Conservation (phyloP, 2,329 filamentous ascomycete genomes). For the Drechslerella stenobrocha region DNA sequence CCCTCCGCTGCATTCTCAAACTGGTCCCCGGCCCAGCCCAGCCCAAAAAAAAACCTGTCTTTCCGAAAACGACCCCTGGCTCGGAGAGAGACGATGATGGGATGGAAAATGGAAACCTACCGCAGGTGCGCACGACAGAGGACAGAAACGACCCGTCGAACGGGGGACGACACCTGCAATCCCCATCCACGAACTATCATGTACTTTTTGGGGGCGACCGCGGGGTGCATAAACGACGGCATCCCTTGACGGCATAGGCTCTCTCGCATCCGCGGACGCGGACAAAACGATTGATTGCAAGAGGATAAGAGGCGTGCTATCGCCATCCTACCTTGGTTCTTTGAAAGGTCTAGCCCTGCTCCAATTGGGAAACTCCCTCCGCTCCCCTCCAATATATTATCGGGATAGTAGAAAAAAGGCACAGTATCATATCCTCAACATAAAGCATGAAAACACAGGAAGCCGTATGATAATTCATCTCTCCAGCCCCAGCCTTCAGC, state of each 20-base stretch:
- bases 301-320: too few species aligned
- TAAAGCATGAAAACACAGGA: neutral
- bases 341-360: conserved; percentile 2
- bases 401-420: too few species aligned
- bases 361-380: neutral
- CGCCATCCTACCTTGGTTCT: too few species aligned
- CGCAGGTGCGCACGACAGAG: too few species aligned
- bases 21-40: neutral
- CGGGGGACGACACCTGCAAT: too few species aligned
- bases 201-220: neutral
- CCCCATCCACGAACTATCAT: neutral
- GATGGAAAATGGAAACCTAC: too few species aligned
- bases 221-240: conserved; percentile 1
- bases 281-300: neutral
- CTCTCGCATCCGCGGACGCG: neutral
- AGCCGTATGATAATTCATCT: neutral
- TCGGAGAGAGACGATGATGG: neutral
- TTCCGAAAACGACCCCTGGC: conserved; percentile 3
- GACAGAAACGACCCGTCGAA: too few species aligned
- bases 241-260: neutral
- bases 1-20: neutral
- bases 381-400: neutral
- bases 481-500: too few species aligned
- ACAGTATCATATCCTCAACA: too few species aligned
- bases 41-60: neutral